Percentiles rank a stretch among this genome's conserved stretches.
These are phyloP conservation scores for Suhomyces maxii DNA, from an alignment of 1,139 yeast species.

Conservation along the genomic window DNA sequence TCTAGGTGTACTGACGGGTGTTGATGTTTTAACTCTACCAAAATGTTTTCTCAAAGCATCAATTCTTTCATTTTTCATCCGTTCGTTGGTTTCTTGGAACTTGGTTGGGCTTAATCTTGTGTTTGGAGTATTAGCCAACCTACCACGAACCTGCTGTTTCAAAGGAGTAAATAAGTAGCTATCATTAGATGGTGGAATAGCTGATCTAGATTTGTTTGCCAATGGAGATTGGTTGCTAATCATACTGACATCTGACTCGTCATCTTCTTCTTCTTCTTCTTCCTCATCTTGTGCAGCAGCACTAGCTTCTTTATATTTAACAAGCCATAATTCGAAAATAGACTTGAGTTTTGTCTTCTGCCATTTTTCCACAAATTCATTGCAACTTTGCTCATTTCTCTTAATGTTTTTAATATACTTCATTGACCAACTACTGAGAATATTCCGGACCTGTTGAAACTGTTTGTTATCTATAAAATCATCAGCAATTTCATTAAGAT, in stretches of 20 bases:
- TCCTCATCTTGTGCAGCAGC: not conserved
- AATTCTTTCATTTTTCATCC: conserved; percentile 35
- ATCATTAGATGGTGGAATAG: conserved; percentile 7
- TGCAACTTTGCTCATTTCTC: conserved; percentile 40
- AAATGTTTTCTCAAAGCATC: conserved; percentile 38
- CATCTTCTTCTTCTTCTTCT: conserved; percentile 13
- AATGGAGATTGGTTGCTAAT: conserved; percentile 38
- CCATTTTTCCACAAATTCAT: conserved; percentile 37
- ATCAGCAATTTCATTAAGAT: conserved; percentile 31
- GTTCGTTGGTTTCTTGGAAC: conserved; percentile 40
- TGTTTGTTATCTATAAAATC: conserved; percentile 31
- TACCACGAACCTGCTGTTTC: conserved; percentile 23
- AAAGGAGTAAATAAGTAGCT: conserved; percentile 39
- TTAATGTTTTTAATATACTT: conserved; percentile 33
- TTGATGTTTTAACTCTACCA: conserved; percentile 25
- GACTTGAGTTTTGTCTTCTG: conserved; percentile 27
- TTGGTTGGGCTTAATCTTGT: conserved; percentile 37
- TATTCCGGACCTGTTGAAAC: conserved; percentile 24
- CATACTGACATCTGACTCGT: conserved; percentile 22
- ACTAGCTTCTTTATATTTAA: conserved; percentile 12
- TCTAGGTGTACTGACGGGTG: conserved; percentile 10
- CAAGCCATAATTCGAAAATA: conserved; percentile 41
- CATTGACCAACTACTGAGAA: conserved; percentile 42
- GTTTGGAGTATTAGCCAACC: conserved; percentile 21
- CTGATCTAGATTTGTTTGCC: conserved; percentile 23